These are phyloP conservation scores for Aspergillus baeticus DNA, from an alignment of 495 filamentous ascomycete species.

Conservation along the genomic window DNA sequence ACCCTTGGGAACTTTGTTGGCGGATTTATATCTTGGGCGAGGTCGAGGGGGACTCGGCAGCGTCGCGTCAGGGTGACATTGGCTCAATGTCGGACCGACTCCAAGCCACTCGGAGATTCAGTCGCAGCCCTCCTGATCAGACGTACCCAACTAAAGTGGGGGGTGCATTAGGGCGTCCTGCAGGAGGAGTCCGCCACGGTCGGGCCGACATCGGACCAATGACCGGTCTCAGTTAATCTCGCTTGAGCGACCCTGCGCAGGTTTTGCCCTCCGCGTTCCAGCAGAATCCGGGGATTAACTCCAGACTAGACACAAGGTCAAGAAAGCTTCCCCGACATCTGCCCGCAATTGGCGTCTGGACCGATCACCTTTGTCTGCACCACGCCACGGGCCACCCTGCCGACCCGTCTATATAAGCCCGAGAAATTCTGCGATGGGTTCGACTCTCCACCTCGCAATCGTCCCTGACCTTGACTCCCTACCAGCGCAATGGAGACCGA, in stretches of 20 bases:
- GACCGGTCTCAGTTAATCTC: not conserved
- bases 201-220: not conserved
- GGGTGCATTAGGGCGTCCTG: too few relatives aligned
- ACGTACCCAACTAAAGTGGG: too few relatives aligned
- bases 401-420: not conserved
- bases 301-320: not conserved
- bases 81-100: too few relatives aligned
- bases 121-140: too few relatives aligned
- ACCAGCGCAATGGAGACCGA: constrained; percentile 16
- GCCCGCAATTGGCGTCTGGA: not conserved
- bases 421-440: not conserved
- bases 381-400: not conserved
- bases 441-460: not conserved
- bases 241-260: not conserved
- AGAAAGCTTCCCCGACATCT: not conserved
- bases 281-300: not conserved
- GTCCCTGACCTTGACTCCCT: too few relatives aligned
- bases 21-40: too few relatives aligned
- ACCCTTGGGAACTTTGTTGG: too few relatives aligned
- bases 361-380: not conserved
- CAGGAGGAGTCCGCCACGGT: not conserved
- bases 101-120: too few relatives aligned
- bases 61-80: too few relatives aligned
- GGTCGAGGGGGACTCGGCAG: too few relatives aligned
- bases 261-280: not conserved